Evolutionary conservation across 306 rosid species (phyloP).

Genomic region (Casuarina equisetifolia): DNA sequence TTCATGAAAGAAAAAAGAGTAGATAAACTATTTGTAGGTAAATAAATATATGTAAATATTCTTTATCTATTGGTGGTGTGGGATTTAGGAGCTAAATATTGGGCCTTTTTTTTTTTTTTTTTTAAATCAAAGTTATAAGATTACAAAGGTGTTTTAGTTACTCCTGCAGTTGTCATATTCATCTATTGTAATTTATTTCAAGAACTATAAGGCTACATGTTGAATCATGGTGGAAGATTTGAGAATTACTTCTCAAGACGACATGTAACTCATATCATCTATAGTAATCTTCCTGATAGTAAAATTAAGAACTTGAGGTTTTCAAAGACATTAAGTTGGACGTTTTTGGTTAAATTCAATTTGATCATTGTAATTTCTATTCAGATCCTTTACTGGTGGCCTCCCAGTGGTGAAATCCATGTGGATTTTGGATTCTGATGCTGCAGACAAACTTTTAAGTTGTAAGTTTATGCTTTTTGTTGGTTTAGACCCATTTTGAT

Average conservation of each 20-base stretch:
- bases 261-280: constrained; percentile 80
- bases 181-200: constrained; percentile 34
- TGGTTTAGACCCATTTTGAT: constrained; percentile 12
- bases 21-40: not conserved
- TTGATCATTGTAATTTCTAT: constrained; percentile 30
- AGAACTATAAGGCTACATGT: constrained; percentile 83
- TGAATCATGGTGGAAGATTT: constrained; percentile 74
- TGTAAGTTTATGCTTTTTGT: constrained; percentile 53
- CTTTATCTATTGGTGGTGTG: not conserved
- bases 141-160: not conserved
- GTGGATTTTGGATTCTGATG: constrained; percentile 87
- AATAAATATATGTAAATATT: not conserved
- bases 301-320: constrained; percentile 85
- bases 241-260: constrained; percentile 88
- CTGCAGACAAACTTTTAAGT: constrained; percentile 72
- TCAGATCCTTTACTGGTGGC: constrained; percentile 86
- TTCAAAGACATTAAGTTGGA: constrained; percentile 1
- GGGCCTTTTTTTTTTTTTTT: not conserved
- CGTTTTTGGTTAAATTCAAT: not conserved
- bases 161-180: constrained; percentile 10
- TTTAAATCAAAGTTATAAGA: not conserved
- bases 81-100: not conserved
- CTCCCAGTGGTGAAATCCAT: constrained; percentile 87
- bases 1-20: not conserved
- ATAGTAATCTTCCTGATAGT: constrained; percentile 77